These are phyloP conservation scores for Fusarium neocosmosporiellum DNA, from an alignment of 2,329 filamentous ascomycete genomes.

Conservation along the genomic window DNA sequence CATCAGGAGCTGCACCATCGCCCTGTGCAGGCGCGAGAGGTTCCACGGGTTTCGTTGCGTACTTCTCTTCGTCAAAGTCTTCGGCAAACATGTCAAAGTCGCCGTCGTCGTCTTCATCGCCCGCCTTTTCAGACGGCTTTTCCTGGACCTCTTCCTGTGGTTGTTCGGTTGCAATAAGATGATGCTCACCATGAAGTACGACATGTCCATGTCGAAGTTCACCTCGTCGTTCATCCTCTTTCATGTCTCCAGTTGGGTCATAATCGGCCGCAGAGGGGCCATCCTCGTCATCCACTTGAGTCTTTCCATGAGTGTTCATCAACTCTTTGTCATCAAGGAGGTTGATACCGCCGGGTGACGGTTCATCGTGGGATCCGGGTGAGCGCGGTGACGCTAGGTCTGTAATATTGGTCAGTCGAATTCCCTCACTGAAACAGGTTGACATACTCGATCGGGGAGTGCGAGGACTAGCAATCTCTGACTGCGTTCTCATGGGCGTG, in stretches of 20 bases:
- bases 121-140: slow-evolving; percentile 40
- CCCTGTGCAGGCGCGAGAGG: slow-evolving; percentile 50
- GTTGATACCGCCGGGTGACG: slow-evolving; percentile 69
- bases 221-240: slow-evolving; percentile 80
- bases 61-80: slow-evolving; percentile 76
- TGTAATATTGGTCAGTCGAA: slow-evolving; percentile 43
- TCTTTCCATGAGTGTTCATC: slow-evolving; percentile 67
- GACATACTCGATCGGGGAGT: slow-evolving; percentile 63
- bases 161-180: slow-evolving; percentile 41
- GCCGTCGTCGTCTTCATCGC: slow-evolving; percentile 61
- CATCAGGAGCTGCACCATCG: slow-evolving; percentile 60
- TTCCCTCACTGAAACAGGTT: neutral
- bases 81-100: slow-evolving; percentile 91
- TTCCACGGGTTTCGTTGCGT: slow-evolving; percentile 62
- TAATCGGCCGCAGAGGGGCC: slow-evolving; percentile 94
- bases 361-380: slow-evolving; percentile 60
- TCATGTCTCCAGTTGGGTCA: slow-evolving; percentile 88
- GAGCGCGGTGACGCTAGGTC: slow-evolving; percentile 56
- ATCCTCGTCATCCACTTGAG: slow-evolving; percentile 63
- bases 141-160: slow-evolving; percentile 41
- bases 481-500: slow-evolving; percentile 51
- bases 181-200: slow-evolving; percentile 59
- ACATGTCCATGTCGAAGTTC: slow-evolving; percentile 71
- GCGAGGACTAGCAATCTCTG: slow-evolving; percentile 54
- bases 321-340: slow-evolving; percentile 75